Conservation (phyloP, 768 basidiomycete genomes). For the Leucosporidium creatinivorum region DNA sequence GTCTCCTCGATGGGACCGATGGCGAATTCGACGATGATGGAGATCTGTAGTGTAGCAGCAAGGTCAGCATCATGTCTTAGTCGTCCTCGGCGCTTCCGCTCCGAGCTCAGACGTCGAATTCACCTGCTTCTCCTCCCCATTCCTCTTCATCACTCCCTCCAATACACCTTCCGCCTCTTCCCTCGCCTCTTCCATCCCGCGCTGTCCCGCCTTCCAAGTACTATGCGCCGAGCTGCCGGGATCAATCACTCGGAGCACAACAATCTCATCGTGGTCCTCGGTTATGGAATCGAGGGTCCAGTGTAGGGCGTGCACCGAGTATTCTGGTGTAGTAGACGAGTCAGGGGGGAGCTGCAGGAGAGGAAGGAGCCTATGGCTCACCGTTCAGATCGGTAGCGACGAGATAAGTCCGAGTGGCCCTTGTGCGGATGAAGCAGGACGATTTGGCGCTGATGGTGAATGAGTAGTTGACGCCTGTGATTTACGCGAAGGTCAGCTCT, state of each 20-base stretch:
- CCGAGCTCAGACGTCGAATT: too few relatives aligned
- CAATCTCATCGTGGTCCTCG: conserved; percentile 64
- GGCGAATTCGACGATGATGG: conserved; percentile 86
- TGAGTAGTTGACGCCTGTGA: conserved; percentile 29
- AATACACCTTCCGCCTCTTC: conserved; percentile 83
- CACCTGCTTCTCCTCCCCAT: conserved; percentile 70
- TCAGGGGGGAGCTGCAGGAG: conserved; percentile 39
- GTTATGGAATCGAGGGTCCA: conserved; percentile 82
- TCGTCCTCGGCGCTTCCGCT: too few relatives aligned
- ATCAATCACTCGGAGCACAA: conserved; percentile 84
- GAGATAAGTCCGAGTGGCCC: conserved; percentile 76
- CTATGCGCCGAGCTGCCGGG: conserved; percentile 49
- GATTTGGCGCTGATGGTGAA: conserved; percentile 56
- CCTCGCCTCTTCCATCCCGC: conserved; percentile 54
- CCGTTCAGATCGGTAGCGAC: conserved; percentile 65
- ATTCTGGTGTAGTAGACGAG: conserved; percentile 53
- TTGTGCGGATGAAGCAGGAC: conserved; percentile 65
- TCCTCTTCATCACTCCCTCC: conserved; percentile 69
- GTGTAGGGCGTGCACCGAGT: conserved; percentile 76
- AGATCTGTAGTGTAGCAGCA: conserved; percentile 53
- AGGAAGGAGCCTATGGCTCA: background rate
- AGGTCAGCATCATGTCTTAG: too few relatives aligned
- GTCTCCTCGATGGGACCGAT: conserved; percentile 83
- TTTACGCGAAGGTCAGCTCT: background rate
- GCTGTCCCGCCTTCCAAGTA: background rate